Base-by-base conservation (phyloP, 1,284 basidiomycete species). In the Rhodotorula sp. region DNA sequence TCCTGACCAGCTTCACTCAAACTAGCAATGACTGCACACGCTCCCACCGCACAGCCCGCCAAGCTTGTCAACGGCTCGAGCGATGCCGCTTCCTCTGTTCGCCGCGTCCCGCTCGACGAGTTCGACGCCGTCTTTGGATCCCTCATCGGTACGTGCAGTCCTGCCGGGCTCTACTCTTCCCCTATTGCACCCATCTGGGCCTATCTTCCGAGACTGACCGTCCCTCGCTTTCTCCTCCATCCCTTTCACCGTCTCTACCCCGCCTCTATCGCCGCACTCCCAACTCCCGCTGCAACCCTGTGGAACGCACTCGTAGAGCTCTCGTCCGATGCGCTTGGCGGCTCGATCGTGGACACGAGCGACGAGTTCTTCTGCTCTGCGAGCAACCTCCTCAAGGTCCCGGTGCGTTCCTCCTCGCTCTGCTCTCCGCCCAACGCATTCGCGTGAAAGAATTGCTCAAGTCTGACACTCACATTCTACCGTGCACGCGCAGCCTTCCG, bases 351-450 rank as follows among this genome's bases (percentile, higher is more conserved):
- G 44, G 85, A 86, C 15, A 89, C 91, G 66, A 97, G 93, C 10
- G 96, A 99, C 82, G 94, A 99, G 76, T 99, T 98, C 85, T 99
- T 99, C 79, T 94, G 92, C 19, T 88, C 89, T 75, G 92, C 91
- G 0, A 86, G 84, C 71, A 90, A 97, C 82, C 85, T 99, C 34
- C 86, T 99, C 76, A 87, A 92, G 73, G 88, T 90, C 51, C 87
- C 89, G 82, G 94, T 93, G 75, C 79, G 86, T 80, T 39, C 32
- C 37, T 8, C 34, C 39, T 5, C 60, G 15, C 29, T 54, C 53
- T 64, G 3, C 37, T 29, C 36, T 19, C 25, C 13, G 32, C 19
- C 27, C 54, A 37, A 5, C 3, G 25, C 21, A 57, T 15, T 25
- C 39, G 34, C 53, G 51, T 37, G 9, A 3, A 2, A 48, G 46